Evolutionary conservation across 805 yeast species (phyloP).

Genomic region (Ogataea parapolymorpha): DNA sequence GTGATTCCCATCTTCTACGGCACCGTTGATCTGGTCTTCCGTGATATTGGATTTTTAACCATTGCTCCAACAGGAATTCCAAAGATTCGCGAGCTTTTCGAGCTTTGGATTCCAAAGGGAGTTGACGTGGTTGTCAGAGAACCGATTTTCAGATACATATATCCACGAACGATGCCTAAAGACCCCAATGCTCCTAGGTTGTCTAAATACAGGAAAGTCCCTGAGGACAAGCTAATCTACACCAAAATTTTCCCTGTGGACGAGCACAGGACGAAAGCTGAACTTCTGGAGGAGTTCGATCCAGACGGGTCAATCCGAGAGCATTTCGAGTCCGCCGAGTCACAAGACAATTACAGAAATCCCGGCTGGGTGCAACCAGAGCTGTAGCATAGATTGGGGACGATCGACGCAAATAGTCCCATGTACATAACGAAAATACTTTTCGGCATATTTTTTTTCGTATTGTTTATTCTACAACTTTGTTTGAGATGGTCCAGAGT

Average conservation of each 20-base stretch:
- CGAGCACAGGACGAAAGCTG: constrained; percentile 9
- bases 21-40: constrained; percentile 59
- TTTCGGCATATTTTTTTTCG: constrained; percentile 4
- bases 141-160: constrained; percentile 27
- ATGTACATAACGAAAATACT: background rate
- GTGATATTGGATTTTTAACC: constrained; percentile 61
- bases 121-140: constrained; percentile 50
- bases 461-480: constrained; percentile 6
- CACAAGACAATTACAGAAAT: background rate
- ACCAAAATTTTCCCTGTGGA: constrained; percentile 23
- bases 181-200: constrained; percentile 17
- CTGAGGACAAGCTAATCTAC: constrained; percentile 21
- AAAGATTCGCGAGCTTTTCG: constrained; percentile 33
- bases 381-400: background rate
- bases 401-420: constrained; percentile 7
- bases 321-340: background rate
- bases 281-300: constrained; percentile 13
- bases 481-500: constrained; percentile 7
- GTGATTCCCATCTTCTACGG: constrained; percentile 73
- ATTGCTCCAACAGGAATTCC: constrained; percentile 55
- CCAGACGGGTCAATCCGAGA: constrained; percentile 10
- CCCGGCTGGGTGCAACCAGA: constrained; percentile 24
- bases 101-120: constrained; percentile 55
- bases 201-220: constrained; percentile 12
- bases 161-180: constrained; percentile 20